Conservation (phyloP, 2,329 filamentous ascomycete genomes). For the Epichloe gansuensis region DNA sequence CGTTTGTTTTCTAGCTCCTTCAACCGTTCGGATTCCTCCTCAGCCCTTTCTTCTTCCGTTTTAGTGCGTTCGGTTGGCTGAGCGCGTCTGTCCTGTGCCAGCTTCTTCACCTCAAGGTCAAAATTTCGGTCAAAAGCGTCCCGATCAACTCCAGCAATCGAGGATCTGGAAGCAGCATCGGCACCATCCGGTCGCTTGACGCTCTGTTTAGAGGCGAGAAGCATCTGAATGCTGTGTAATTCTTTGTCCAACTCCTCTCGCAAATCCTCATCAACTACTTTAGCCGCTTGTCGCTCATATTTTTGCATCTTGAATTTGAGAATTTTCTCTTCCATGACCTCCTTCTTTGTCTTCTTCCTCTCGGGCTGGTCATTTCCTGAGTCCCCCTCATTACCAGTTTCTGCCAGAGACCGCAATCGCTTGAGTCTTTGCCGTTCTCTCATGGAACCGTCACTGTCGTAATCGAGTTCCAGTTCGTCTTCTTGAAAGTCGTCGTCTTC, state of each 20-base stretch:
- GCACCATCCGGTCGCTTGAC: constrained; percentile 20
- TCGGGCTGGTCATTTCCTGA: constrained; percentile 49
- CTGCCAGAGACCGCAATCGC: constrained; percentile 35
- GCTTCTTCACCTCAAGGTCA: constrained; percentile 67
- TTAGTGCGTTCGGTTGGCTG: constrained; percentile 79
- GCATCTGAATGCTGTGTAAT: constrained; percentile 59
- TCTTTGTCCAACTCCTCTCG: constrained; percentile 75
- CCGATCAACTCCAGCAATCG: constrained; percentile 44
- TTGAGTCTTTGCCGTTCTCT: constrained; percentile 43
- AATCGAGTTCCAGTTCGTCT: constrained; percentile 50
- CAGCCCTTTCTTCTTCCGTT: constrained; percentile 74
- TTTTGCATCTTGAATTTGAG: constrained; percentile 95
- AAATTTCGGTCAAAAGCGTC: constrained; percentile 72
- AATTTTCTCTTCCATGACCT: constrained; percentile 96
- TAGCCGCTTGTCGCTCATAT: constrained; percentile 81
- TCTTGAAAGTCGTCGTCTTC: constrained; percentile 68
- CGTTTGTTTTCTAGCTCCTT: constrained; percentile 75
- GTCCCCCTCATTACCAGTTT: constrained; percentile 34
- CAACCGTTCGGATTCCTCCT: constrained; percentile 63
- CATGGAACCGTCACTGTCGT: constrained; percentile 43
- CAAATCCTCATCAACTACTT: constrained; percentile 86
- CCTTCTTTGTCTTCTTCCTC: constrained; percentile 85
- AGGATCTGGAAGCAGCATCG: constrained; percentile 13
- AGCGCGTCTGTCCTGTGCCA: constrained; percentile 74
- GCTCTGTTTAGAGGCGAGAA: constrained; percentile 45